Evolutionary conservation across 1,284 basidiomycete genomes (phyloP).

Genomic region (Wallemia hederae): DNA sequence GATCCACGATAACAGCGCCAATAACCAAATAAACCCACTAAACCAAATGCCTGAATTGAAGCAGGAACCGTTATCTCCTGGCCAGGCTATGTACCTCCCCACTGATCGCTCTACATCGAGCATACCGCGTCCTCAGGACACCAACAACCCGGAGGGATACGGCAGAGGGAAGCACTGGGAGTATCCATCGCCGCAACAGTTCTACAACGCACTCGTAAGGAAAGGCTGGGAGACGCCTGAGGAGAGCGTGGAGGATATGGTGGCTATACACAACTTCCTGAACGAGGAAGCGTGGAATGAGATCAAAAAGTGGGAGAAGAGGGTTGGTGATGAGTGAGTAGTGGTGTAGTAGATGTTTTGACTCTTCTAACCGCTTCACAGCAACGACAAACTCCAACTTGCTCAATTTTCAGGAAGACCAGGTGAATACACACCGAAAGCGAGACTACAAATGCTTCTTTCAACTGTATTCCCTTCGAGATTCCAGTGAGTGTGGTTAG

Average conservation of each 20-base stretch:
- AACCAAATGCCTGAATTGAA: conserved; percentile 71
- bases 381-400: conserved; percentile 24
- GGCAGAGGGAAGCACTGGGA: conserved; percentile 36
- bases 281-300: conserved; percentile 93
- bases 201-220: conserved; percentile 83
- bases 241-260: conserved; percentile 87
- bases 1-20: conserved; percentile 6
- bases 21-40: conserved; percentile 31
- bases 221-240: conserved; percentile 97
- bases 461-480: conserved; percentile 60
- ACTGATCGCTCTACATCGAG: conserved; percentile 47
- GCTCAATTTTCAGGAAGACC: conserved; percentile 69
- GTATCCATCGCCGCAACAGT: conserved; percentile 94
- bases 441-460: conserved; percentile 51
- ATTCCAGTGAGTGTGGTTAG: conserved; percentile 37
- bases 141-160: conserved; percentile 13
- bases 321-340: conserved; percentile 25
- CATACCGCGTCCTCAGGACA: conserved; percentile 39
- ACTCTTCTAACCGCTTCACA: background rate
- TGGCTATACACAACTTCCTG: conserved; percentile 90
- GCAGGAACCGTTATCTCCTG: conserved; percentile 30
- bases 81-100: conserved; percentile 34
- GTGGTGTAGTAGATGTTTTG: conserved; percentile 3
- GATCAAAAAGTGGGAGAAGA: conserved; percentile 73
- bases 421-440: conserved; percentile 50